Conservation (phyloP, 768 basidiomycete genomes). For the Tulasnella calospora region DNA sequence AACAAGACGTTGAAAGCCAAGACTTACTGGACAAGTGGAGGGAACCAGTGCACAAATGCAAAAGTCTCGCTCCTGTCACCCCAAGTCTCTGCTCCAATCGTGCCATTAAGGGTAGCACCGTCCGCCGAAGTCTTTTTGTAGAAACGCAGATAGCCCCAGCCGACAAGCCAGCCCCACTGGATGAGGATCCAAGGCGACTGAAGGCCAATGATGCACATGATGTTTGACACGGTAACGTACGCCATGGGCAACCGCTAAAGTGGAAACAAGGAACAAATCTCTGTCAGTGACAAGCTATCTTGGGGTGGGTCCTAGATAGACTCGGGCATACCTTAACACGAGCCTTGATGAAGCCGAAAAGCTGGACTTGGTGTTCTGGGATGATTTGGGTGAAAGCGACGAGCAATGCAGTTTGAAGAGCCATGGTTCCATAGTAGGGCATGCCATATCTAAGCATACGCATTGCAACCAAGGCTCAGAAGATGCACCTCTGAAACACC, state of each 20-base stretch:
- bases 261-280: conserved; percentile 20
- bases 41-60: conserved; percentile 93
- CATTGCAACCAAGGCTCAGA: conserved; percentile 8
- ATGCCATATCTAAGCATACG: conserved; percentile 63
- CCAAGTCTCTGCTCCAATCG: conserved; percentile 53
- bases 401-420: conserved; percentile 78
- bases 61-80: conserved; percentile 97
- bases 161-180: conserved; percentile 98
- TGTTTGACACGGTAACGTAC: conserved; percentile 83
- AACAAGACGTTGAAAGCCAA: neutral
- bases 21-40: conserved; percentile 86
- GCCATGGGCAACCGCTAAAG: conserved; percentile 87
- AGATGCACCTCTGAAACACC: conserved; percentile 25
- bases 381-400: conserved; percentile 98
- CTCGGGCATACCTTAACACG: conserved; percentile 72
- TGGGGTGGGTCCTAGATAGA: neutral
- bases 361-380: conserved; percentile 94
- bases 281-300: neutral
- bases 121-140: conserved; percentile 83
- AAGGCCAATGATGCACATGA: conserved; percentile 75
- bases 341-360: conserved; percentile 75
- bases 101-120: conserved; percentile 40
- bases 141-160: conserved; percentile 94
- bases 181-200: conserved; percentile 90
- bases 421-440: conserved; percentile 89